phyloP scores from a whole-genome alignment of 805 yeast species.

The Yamadazyma nakazawae region DNA sequence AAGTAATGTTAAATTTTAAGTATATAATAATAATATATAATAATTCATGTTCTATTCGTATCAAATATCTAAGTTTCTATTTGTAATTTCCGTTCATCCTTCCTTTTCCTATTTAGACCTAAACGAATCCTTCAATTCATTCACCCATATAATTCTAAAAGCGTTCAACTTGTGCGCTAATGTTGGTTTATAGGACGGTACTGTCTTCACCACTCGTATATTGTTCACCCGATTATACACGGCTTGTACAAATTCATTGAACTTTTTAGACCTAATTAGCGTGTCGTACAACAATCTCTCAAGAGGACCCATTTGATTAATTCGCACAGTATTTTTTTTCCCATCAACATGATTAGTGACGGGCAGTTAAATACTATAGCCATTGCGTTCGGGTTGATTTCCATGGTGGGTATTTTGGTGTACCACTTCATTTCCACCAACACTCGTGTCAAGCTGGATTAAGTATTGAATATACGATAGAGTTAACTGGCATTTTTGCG shows the following conservation, averaged over 20 bases:
- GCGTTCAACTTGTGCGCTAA: slow-evolving; percentile 57
- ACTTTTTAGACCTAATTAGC: slow-evolving; percentile 55
- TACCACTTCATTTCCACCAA: slow-evolving; percentile 68
- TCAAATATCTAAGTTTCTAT: background rate
- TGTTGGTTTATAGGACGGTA: slow-evolving; percentile 46
- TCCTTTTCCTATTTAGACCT: slow-evolving; percentile 12
- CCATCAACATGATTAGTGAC: slow-evolving; percentile 72
- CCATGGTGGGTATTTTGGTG: slow-evolving; percentile 66
- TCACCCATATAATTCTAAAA: slow-evolving; percentile 52
- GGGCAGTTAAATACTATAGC: slow-evolving; percentile 72
- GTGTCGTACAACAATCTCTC: slow-evolving; percentile 45
- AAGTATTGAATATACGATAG: background rate
- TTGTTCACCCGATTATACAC: slow-evolving; percentile 65
- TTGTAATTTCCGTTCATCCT: background rate
- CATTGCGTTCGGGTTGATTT: slow-evolving; percentile 65
- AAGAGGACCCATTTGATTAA: slow-evolving; percentile 22
- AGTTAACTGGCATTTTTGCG: too few species aligned
- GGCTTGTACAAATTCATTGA: slow-evolving; percentile 59
- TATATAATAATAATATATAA: background rate
- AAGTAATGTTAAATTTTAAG: background rate
- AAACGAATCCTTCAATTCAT: slow-evolving; percentile 56
- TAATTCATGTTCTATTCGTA: background rate
- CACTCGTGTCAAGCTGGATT: slow-evolving; percentile 1
- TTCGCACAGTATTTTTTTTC: background rate
- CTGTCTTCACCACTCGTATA: slow-evolving; percentile 31